Percentiles rank a stretch among this genome's conserved stretches.
These are phyloP conservation scores for Ceratopteris richardii DNA, from an alignment of 75 land plant genomes.

Conservation along the genomic window DNA sequence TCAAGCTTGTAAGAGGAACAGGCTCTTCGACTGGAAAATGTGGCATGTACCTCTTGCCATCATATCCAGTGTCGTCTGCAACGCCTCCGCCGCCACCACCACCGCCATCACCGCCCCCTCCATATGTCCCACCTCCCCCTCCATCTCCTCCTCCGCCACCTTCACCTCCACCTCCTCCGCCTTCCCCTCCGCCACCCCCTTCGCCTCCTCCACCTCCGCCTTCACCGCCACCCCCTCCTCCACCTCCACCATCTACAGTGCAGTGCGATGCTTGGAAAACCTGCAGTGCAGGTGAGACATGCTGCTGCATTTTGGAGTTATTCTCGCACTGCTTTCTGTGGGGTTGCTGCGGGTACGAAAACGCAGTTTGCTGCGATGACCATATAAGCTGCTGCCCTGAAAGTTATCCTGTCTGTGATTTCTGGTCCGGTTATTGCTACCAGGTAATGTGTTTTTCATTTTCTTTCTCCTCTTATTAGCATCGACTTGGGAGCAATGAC, in stretches of 20 bases:
- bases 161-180: slow-evolving; percentile 1
- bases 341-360: slow-evolving; percentile 55
- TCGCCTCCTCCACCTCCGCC: slow-evolving; percentile 33
- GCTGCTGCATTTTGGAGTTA: slow-evolving; percentile 49
- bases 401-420: slow-evolving; percentile 67
- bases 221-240: slow-evolving; percentile 41
- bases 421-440: slow-evolving; percentile 35
- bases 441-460: slow-evolving; percentile 31
- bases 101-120: slow-evolving; percentile 8
- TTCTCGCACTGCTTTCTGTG: slow-evolving; percentile 51
- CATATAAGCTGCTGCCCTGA: slow-evolving; percentile 55
- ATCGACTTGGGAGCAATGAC: too few species aligned
- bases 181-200: slow-evolving; percentile 24
- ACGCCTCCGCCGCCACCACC: slow-evolving; percentile 1
- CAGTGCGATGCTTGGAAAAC: slow-evolving; percentile 41
- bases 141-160: slow-evolving; percentile 9
- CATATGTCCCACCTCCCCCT: not conserved
- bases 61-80: slow-evolving; percentile 39
- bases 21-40: slow-evolving; percentile 24
- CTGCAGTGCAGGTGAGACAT: slow-evolving; percentile 56
- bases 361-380: slow-evolving; percentile 72
- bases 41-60: slow-evolving; percentile 50
- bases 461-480: too few species aligned
- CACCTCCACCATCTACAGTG: slow-evolving; percentile 42
- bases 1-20: slow-evolving; percentile 28